phyloP scores from a whole-genome alignment of 345 rosid species.

The Salix caprea region DNA sequence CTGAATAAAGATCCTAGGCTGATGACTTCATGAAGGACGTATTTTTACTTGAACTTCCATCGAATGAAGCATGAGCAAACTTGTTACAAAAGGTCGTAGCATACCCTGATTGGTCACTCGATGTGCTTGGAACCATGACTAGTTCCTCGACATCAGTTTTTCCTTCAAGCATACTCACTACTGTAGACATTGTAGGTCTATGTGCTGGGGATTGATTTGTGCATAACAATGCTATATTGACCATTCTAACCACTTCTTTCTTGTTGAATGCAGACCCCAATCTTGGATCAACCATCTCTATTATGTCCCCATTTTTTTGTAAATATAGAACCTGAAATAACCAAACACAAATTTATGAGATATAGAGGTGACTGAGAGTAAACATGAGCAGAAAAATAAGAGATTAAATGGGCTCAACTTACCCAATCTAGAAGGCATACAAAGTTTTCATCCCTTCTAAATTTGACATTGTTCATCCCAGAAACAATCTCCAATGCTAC shows the following conservation, averaged over 20 bases:
- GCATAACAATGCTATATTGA: constrained; percentile 50
- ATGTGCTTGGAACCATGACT: constrained; percentile 25
- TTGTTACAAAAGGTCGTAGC: neutral
- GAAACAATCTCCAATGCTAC: too few relatives aligned
- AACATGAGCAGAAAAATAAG: too few relatives aligned
- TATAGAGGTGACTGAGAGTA: too few relatives aligned
- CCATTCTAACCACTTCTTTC: constrained; percentile 36
- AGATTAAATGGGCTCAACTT: too few relatives aligned
- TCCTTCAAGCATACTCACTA: constrained; percentile 49
- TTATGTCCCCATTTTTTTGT: constrained; percentile 29
- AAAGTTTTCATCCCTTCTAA: too few relatives aligned
- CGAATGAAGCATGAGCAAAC: neutral
- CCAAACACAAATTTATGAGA: too few relatives aligned
- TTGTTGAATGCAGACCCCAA: constrained; percentile 32
- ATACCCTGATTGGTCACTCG: constrained; percentile 30
- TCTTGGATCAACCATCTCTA: constrained; percentile 44
- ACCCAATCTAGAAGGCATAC: too few relatives aligned
- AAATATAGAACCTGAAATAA: constrained; percentile 38
- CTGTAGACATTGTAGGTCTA: constrained; percentile 57
- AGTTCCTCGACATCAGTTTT: constrained; percentile 31
- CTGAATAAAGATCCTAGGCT: too few relatives aligned
- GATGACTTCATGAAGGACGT: neutral
- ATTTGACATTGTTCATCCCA: too few relatives aligned
- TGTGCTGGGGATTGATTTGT: constrained; percentile 39
- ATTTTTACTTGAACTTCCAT: neutral